phyloP scores from a whole-genome alignment of 2,329 filamentous ascomycete genomes.

The Ophiostoma australiae region DNA sequence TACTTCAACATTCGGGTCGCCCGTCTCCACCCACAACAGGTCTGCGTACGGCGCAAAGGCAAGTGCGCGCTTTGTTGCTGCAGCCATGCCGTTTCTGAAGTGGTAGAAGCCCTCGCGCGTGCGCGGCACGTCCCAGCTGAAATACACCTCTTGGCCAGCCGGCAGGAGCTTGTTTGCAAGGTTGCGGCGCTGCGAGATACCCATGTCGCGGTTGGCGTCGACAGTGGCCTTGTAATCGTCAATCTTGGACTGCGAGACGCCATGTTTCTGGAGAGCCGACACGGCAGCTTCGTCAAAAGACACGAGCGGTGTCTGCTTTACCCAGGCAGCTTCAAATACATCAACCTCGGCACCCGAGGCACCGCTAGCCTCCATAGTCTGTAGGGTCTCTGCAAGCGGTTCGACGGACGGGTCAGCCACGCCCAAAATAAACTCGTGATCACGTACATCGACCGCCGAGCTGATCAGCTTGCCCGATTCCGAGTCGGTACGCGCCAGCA shows the following conservation, averaged over 20 bases:
- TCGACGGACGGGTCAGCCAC: constrained; percentile 40
- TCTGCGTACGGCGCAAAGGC: constrained; percentile 91
- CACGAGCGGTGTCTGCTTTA: constrained; percentile 76
- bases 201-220: constrained; percentile 63
- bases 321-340: constrained; percentile 79
- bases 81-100: constrained; percentile 74
- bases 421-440: constrained; percentile 85
- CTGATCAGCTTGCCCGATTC: constrained; percentile 89
- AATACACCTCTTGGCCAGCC: constrained; percentile 57
- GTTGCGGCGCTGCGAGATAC: constrained; percentile 69
- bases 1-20: constrained; percentile 75
- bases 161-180: constrained; percentile 65
- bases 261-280: constrained; percentile 64
- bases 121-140: constrained; percentile 86
- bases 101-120: constrained; percentile 94
- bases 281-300: constrained; percentile 89
- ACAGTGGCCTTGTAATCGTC: constrained; percentile 62
- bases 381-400: constrained; percentile 65
- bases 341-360: constrained; percentile 77
- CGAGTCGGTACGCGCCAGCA: constrained; percentile 92
- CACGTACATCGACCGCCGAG: constrained; percentile 85
- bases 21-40: constrained; percentile 95
- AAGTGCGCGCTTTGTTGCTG: constrained; percentile 88
- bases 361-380: constrained; percentile 80
- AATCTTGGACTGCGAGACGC: constrained; percentile 58